These are phyloP conservation scores for Penicillium verhagenii DNA, from an alignment of 495 filamentous ascomycete species.

Conservation along the genomic window DNA sequence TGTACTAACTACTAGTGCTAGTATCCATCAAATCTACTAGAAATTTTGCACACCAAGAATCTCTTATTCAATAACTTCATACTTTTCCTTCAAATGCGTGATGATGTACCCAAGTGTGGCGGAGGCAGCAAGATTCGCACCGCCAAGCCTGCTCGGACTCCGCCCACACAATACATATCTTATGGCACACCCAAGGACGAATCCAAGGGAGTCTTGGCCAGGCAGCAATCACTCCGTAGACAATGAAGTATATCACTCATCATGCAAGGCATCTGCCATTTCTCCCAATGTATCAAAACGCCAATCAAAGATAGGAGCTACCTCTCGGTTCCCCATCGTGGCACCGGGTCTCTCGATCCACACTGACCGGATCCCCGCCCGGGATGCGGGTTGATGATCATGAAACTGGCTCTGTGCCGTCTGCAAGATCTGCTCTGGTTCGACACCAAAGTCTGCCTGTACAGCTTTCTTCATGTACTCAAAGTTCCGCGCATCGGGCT, in stretches of 20 bases:
- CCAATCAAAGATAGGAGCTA: conserved; percentile 51
- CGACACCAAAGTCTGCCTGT: conserved; percentile 53
- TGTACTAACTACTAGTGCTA: neutral
- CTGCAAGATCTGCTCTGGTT: conserved; percentile 58
- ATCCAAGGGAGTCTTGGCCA: neutral
- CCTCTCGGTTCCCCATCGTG: conserved; percentile 42
- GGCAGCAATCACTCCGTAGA: neutral
- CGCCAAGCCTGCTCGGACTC: conserved; percentile 6
- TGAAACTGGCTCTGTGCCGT: conserved; percentile 68
- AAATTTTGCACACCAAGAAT: neutral
- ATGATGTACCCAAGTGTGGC: conserved; percentile 8
- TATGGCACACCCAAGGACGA: neutral
- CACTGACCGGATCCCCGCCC: conserved; percentile 59
- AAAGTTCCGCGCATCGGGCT: conserved; percentile 68
- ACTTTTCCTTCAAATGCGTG: neutral
- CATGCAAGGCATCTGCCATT: conserved; percentile 68
- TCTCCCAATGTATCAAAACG: conserved; percentile 65
- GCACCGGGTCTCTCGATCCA: conserved; percentile 66
- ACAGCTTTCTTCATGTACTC: conserved; percentile 58
- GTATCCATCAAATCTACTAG: neutral
- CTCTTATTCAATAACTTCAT: neutral
- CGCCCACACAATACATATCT: too few relatives aligned
- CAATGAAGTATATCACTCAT: conserved; percentile 9
- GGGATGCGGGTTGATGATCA: conserved; percentile 69
- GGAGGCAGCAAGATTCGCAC: conserved; percentile 7